Evolutionary conservation across 176 grass and related monocot genomes (phyloP).

Genomic region (Themeda triandra): DNA sequence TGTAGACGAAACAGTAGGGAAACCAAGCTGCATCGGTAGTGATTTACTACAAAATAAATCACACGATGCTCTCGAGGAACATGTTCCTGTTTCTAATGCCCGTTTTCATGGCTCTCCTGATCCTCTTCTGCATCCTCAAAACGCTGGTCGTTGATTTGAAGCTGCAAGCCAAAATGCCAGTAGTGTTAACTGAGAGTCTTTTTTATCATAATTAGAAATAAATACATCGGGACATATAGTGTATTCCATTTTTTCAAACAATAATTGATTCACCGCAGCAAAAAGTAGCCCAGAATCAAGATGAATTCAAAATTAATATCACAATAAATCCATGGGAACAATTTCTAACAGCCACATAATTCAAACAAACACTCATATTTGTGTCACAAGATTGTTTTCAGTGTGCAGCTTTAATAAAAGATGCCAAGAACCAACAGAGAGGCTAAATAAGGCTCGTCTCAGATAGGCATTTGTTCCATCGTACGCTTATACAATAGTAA

Average conservation of each 20-base stretch:
- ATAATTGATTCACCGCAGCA: not conserved
- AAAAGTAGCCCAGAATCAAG: not conserved
- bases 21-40: slow-evolving; percentile 39
- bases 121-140: slow-evolving; percentile 97
- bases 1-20: slow-evolving; percentile 17
- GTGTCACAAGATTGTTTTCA: not conserved
- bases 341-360: not conserved
- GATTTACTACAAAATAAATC: slow-evolving; percentile 30
- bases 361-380: not conserved
- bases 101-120: slow-evolving; percentile 38
- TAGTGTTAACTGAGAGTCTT: not conserved
- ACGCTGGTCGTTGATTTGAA: slow-evolving; percentile 72
- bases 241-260: not conserved
- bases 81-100: slow-evolving; percentile 36
- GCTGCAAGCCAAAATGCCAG: slow-evolving; percentile 39
- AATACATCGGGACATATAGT: not conserved
- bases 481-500: not conserved
- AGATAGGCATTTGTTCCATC: not conserved
- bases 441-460: not conserved
- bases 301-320: not conserved
- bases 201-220: not conserved
- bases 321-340: not conserved
- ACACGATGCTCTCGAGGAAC: slow-evolving; percentile 18
- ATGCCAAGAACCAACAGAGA: not conserved
- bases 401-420: not conserved